A percentile compares a stretch with the other conserved stretches of the same genome.
Conservation (phyloP, 768 basidiomycete species). For the Neoboletus brunneissimus region DNA sequence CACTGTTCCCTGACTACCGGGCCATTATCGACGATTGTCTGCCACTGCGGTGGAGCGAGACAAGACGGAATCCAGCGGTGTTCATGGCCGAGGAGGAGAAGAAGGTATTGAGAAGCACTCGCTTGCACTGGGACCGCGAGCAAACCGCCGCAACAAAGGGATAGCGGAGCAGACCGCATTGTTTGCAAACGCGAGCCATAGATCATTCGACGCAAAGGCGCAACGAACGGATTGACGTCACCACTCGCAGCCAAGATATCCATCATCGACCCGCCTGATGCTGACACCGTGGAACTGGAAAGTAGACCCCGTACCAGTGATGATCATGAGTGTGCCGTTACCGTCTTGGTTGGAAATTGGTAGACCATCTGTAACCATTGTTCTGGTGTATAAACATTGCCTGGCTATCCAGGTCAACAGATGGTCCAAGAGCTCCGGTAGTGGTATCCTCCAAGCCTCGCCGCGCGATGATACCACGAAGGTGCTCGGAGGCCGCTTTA, state of each 20-base stretch:
- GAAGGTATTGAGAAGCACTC: no score
- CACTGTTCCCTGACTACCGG: no score
- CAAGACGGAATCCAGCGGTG: no score
- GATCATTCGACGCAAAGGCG: no score
- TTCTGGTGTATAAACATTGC: slow-evolving; percentile 84
- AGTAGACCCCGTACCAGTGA: slow-evolving; percentile 93
- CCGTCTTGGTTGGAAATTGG: slow-evolving; percentile 94
- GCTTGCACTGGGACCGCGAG: slow-evolving; percentile 69
- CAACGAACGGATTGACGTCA: slow-evolving; percentile 59
- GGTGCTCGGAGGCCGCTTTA: slow-evolving; percentile 46
- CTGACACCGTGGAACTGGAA: slow-evolving; percentile 99
- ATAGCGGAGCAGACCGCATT: slow-evolving; percentile 92
- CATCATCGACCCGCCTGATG: slow-evolving; percentile 93
- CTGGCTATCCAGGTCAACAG: slow-evolving; percentile 91
- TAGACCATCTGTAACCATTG: slow-evolving; percentile 93
- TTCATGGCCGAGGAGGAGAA: no score
- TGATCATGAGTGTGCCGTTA: slow-evolving; percentile 92
- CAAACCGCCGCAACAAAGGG: slow-evolving; percentile 62
- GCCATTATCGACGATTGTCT: no score
- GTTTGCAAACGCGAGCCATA: slow-evolving; percentile 37
- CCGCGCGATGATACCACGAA: slow-evolving; percentile 58
- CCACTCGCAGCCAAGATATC: slow-evolving; percentile 98
- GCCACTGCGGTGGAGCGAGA: no score
- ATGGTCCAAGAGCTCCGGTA: no score
- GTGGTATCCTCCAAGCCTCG: no score